phyloP scores from a whole-genome alignment of 179 eudicot genomes.

The Amaranthus tricolor region DNA sequence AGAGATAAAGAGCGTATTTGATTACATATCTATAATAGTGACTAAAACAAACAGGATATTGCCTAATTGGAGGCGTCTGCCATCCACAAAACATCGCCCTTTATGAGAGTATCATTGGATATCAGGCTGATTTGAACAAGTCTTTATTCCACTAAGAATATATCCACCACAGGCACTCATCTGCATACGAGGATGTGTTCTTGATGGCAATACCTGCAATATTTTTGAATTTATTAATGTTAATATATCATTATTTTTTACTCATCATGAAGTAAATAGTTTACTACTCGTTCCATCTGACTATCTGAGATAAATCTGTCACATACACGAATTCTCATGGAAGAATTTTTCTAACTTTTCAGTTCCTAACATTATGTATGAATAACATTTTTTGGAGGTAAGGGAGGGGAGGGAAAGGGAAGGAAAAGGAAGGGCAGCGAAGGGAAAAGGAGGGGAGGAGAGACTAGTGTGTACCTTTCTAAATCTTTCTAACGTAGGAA shows the following conservation, averaged over 20 bases:
- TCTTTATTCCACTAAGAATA: conserved; percentile 74
- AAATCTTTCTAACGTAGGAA: too few relatives aligned
- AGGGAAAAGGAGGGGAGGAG: too few relatives aligned
- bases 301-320: background rate
- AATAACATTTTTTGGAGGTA: too few relatives aligned
- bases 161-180: conserved; percentile 94
- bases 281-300: background rate
- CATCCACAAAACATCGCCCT: background rate
- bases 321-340: background rate
- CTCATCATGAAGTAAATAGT: background rate
- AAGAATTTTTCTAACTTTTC: background rate
- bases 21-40: too few relatives aligned
- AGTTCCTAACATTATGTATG: background rate
- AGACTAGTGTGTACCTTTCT: too few relatives aligned
- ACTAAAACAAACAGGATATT: background rate
- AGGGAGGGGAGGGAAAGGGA: too few relatives aligned
- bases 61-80: background rate
- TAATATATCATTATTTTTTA: background rate
- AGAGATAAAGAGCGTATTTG: too few relatives aligned
- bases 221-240: background rate
- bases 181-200: conserved; percentile 97
- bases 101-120: background rate
- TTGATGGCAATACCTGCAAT: conserved; percentile 84
- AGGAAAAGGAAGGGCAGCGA: too few relatives aligned
- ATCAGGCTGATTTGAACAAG: conserved; percentile 29